Evolutionary conservation across 2,329 filamentous ascomycete species (phyloP).

Genomic region (Elsinoe perseae): DNA sequence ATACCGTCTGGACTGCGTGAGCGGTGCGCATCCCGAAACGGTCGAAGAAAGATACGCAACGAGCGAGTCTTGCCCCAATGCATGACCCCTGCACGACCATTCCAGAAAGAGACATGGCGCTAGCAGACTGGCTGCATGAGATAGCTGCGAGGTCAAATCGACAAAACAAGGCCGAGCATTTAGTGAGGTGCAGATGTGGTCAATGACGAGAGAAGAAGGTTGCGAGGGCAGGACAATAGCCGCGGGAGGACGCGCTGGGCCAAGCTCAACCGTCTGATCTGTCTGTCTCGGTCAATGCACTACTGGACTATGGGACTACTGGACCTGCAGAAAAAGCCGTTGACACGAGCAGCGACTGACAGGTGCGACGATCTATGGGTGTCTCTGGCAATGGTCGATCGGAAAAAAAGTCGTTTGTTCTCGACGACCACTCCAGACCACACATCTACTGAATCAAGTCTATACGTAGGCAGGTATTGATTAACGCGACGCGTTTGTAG

Average conservation of each 20-base stretch:
- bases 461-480: background rate
- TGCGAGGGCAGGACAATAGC: slow-evolving; percentile 7
- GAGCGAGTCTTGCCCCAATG: slow-evolving; percentile 1
- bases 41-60: slow-evolving; percentile 1
- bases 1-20: slow-evolving; percentile 11
- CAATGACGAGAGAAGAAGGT: background rate
- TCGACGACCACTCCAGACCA: background rate
- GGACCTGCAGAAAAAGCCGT: slow-evolving; percentile 13
- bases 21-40: slow-evolving; percentile 12
- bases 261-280: slow-evolving; percentile 7
- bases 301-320: no score
- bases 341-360: slow-evolving; percentile 3
- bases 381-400: background rate
- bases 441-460: background rate
- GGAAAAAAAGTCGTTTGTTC: background rate
- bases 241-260: slow-evolving; percentile 10
- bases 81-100: slow-evolving; percentile 1
- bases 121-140: slow-evolving; percentile 8
- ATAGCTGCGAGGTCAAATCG: slow-evolving; percentile 2
- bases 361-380: background rate
- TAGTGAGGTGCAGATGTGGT: no score
- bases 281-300: slow-evolving; percentile 3
- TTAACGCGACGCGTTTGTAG: background rate
- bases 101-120: background rate
- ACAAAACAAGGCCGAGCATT: slow-evolving; percentile 5